A percentile compares a stretch with the other conserved stretches of the same genome.
Evolutionary conservation across 1,284 basidiomycete species (phyloP).

Genomic region (Trichosporon sp.): DNA sequence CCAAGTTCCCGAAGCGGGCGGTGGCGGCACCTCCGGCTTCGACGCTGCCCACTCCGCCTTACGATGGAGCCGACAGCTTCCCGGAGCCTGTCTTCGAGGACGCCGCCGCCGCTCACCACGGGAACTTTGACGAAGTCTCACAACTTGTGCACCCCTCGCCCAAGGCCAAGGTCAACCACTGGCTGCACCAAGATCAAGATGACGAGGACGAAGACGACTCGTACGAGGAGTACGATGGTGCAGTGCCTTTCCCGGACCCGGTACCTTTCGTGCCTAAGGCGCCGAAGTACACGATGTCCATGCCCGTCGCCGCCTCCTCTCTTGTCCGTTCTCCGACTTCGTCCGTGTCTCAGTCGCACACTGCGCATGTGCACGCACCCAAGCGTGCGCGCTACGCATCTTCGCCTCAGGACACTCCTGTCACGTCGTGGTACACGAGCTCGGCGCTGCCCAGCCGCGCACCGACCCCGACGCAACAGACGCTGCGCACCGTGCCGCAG

Average conservation of each 20-base stretch:
- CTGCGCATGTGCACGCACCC: neutral
- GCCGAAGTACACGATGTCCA: neutral
- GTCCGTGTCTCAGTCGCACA: neutral
- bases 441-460: neutral
- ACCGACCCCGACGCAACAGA: neutral
- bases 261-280: neutral
- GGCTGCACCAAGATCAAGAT: neutral
- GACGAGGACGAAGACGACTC: conserved; percentile 4
- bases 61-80: conserved; percentile 8
- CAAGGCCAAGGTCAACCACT: neutral
- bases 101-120: neutral
- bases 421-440: neutral
- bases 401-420: neutral
- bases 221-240: conserved; percentile 13
- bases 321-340: neutral
- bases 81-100: conserved; percentile 2
- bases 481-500: neutral
- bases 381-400: neutral
- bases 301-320: neutral
- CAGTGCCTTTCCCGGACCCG: conserved; percentile 7
- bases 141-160: neutral
- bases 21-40: neutral
- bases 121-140: neutral
- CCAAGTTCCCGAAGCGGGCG: neutral
- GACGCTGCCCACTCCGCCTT: neutral